Evolutionary conservation across 2,329 filamentous ascomycete species (phyloP).

Genomic region (Penicillium hesseltinei): DNA sequence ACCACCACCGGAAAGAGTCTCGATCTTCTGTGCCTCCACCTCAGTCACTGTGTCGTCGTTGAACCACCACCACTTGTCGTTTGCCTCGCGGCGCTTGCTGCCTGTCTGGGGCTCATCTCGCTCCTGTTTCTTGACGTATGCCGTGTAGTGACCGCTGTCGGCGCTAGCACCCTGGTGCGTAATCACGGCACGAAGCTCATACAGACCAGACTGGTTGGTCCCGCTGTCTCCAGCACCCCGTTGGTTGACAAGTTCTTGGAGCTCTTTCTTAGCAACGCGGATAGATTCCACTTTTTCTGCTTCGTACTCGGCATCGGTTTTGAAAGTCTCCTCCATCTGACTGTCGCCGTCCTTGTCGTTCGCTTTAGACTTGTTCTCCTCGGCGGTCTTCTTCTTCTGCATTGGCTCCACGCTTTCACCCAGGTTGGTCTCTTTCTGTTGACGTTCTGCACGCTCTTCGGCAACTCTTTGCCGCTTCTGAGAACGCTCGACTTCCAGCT

Average conservation of each 20-base stretch:
- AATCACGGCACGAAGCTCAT: slow-evolving; percentile 89
- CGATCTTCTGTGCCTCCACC: slow-evolving; percentile 87
- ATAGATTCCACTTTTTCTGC: slow-evolving; percentile 76
- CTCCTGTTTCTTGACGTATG: slow-evolving; percentile 92
- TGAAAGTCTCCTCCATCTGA: slow-evolving; percentile 73
- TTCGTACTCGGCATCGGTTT: slow-evolving; percentile 91
- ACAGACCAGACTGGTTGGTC: slow-evolving; percentile 89
- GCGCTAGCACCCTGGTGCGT: slow-evolving; percentile 96
- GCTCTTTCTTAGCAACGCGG: slow-evolving; percentile 79
- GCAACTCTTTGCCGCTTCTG: slow-evolving; percentile 85
- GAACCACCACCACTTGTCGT: slow-evolving; percentile 99
- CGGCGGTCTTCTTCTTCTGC: slow-evolving; percentile 50
- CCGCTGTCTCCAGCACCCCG: slow-evolving; percentile 73
- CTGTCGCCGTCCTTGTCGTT: slow-evolving; percentile 64
- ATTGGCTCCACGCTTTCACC: slow-evolving; percentile 39
- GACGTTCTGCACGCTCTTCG: slow-evolving; percentile 55
- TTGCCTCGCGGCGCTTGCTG: slow-evolving; percentile 65
- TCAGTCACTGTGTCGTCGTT: slow-evolving; percentile 97
- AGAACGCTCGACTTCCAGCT: slow-evolving; percentile 85
- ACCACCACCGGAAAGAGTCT: slow-evolving; percentile 84
- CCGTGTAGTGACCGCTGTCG: slow-evolving; percentile 96
- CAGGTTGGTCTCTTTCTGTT: slow-evolving; percentile 39
- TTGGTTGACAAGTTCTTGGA: slow-evolving; percentile 73
- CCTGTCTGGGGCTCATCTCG: slow-evolving; percentile 62
- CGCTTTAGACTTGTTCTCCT: slow-evolving; percentile 51